Percentiles rank a stretch among this genome's conserved stretches.
Evolutionary conservation across 2,329 filamentous ascomycete species (phyloP).

Genomic region (Trichoderma atroviride): DNA sequence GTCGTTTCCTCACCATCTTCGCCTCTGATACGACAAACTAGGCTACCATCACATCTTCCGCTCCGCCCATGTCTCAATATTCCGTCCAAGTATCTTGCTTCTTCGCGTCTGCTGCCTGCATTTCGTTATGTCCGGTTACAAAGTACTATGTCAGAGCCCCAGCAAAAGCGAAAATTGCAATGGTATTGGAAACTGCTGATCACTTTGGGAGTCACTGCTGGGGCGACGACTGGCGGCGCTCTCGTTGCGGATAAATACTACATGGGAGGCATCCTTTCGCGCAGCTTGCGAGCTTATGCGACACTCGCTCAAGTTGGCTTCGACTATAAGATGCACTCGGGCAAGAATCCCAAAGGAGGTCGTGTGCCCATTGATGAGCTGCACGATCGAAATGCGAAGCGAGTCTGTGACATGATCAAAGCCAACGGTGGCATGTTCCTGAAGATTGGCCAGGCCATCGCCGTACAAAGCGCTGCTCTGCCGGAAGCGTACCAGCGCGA

Average conservation of each 20-base stretch:
- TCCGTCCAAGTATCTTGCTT: not conserved
- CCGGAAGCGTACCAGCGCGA: conserved; percentile 25
- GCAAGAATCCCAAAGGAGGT: conserved; percentile 17
- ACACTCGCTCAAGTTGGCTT: not conserved
- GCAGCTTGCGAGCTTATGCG: conserved; percentile 19
- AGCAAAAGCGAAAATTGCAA: not conserved
- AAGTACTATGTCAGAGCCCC: not conserved
- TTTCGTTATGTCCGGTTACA: not conserved
- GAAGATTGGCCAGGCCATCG: conserved; percentile 25
- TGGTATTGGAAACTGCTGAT: conserved; percentile 25
- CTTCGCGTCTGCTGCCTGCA: not conserved
- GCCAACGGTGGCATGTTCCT: conserved; percentile 22
- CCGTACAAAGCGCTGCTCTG: conserved; percentile 17
- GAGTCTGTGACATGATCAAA: conserved; percentile 21
- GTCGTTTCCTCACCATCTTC: not conserved
- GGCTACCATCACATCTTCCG: not conserved
- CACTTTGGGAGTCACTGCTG: not conserved
- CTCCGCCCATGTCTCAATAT: not conserved
- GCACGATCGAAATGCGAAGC: conserved; percentile 12
- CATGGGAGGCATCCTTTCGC: conserved; percentile 18
- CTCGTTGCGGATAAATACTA: conserved; percentile 1
- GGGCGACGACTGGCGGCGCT: not conserved
- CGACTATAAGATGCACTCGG: conserved; percentile 24
- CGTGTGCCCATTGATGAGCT: conserved; percentile 13
- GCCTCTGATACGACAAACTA: not conserved